Percentiles rank a stretch among this genome's conserved stretches.
phyloP scores from a whole-genome alignment of 306 rosid genomes.

The Castanospermum australe region DNA sequence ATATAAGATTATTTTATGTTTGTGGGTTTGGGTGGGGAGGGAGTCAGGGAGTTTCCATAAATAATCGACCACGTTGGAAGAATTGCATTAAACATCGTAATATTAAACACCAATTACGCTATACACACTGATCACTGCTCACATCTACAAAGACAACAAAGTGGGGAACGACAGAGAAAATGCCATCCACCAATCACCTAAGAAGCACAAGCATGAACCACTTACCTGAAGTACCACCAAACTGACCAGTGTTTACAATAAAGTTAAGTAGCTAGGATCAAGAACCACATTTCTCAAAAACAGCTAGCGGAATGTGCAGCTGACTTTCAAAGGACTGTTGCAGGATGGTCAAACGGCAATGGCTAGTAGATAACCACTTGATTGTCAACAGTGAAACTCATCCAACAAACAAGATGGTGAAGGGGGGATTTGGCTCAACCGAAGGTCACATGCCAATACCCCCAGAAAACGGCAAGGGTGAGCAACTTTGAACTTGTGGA shows the following conservation, averaged over 20 bases:
- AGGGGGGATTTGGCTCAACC: background rate
- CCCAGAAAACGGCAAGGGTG: background rate
- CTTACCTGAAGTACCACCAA: conserved; percentile 3
- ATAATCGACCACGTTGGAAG: no score
- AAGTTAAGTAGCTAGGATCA: conserved; percentile 5
- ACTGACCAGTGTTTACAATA: conserved; percentile 14
- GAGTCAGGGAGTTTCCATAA: no score
- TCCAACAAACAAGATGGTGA: background rate
- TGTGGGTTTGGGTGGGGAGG: no score
- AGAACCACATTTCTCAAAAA: conserved; percentile 14
- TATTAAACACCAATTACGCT: conserved; percentile 15
- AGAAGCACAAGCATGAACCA: conserved; percentile 25
- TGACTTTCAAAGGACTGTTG: conserved; percentile 10
- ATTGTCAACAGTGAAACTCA: background rate
- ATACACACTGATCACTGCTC: conserved; percentile 19
- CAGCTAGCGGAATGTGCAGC: background rate
- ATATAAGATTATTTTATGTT: no score
- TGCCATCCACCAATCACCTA: background rate
- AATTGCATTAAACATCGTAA: background rate
- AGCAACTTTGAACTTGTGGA: conserved; percentile 4
- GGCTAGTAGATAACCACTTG: background rate
- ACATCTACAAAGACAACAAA: conserved; percentile 20
- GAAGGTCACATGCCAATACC: conserved; percentile 11
- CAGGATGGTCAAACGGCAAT: background rate
- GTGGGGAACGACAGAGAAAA: background rate